Evolutionary conservation across 2,329 filamentous ascomycete genomes (phyloP), one percentile per base, ranked within the genome.

Genomic region (Diaporthe caulivora): DNA sequence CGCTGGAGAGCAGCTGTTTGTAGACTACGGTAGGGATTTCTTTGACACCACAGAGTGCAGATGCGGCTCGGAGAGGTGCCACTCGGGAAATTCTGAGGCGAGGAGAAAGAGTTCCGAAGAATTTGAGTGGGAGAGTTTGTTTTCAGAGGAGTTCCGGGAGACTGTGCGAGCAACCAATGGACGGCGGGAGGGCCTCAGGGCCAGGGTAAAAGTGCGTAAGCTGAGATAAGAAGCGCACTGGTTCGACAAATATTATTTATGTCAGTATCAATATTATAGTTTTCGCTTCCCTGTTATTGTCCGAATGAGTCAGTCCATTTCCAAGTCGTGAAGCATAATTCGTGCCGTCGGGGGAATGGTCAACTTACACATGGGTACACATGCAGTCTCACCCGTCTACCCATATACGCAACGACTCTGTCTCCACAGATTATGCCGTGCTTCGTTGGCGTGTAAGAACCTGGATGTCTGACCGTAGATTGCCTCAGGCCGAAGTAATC

Each of bases 381-480:
- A 49, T n/a, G n/a, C n/a, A n/a, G 24, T 44, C 34, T 21, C 42
- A 18, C 42, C 24, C 40, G 11, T 31, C 26, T 44, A 31, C 3
- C 29, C 40, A 47, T n/a, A 17, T 13, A 24, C 47, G 26, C 10
- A 31, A 26, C 11, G 15, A 26, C 17, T 2, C 11, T 34, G 24
- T 44, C 37, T 21, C 57, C 57, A 44, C 57, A 26, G 21, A 24
- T 62, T 17, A 24, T 60, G 55, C 42, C 55, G 34, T 42, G 34
- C 18, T 17, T 47, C 40, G 15, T 17, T 42, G 13, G 37, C 24
- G 7, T 29, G n/a, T 64, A 44, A 10, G 6, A 6, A 15, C 26
- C 40, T 17, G 24, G 26, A 34, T 34, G 58, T 64, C 58, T 64
- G 58, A 64, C 58, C 58, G 58, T 42, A 49, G 26, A 40, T 64